A percentile compares a stretch with the other conserved stretches of the same genome.
phyloP scores from a whole-genome alignment of 768 basidiomycete species.

The Leccinum longicurvipes region DNA sequence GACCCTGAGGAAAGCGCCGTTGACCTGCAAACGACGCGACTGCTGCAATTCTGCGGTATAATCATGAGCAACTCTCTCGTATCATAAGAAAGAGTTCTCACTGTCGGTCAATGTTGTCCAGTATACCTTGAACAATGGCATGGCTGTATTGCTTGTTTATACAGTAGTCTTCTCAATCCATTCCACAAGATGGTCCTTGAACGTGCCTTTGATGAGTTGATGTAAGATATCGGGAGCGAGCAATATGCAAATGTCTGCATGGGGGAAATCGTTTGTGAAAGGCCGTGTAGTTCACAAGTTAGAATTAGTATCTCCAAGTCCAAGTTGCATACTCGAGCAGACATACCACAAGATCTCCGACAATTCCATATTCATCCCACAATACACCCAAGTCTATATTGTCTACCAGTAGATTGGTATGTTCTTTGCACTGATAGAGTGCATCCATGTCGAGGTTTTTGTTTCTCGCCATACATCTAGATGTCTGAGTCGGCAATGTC shows the following conservation, averaged over 20 bases:
- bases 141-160: neutral
- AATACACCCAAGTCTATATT: neutral
- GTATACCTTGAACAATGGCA: neutral
- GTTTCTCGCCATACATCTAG: neutral
- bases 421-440: neutral
- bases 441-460: neutral
- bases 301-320: too few relatives aligned
- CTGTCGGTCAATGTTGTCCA: neutral
- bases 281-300: too few relatives aligned
- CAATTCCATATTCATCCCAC: neutral
- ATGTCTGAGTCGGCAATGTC: neutral
- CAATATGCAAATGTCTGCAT: too few relatives aligned
- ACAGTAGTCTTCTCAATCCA: neutral
- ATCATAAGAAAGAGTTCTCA: neutral
- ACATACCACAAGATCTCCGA: neutral
- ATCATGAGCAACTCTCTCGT: too few relatives aligned
- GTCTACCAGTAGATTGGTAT: neutral
- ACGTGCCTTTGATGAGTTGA: neutral
- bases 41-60: neutral
- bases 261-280: too few relatives aligned
- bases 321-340: too few relatives aligned
- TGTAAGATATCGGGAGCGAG: neutral
- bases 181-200: neutral
- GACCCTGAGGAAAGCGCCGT: neutral
- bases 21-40: neutral